These are phyloP conservation scores for Aspergillus sp. DNA, from an alignment of 2,329 filamentous ascomycete genomes.

Conservation along the genomic window DNA sequence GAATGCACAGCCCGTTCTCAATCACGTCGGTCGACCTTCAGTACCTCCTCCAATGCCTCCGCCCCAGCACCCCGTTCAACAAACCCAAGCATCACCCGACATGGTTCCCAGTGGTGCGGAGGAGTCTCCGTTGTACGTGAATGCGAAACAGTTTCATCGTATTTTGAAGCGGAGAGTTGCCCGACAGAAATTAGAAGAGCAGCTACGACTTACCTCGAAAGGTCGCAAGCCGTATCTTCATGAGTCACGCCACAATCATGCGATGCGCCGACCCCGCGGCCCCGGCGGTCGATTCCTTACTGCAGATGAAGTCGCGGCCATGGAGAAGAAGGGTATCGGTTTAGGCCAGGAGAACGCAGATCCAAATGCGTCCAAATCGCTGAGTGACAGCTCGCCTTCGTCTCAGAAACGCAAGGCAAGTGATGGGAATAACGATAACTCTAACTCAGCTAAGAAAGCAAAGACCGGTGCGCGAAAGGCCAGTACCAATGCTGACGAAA, in stretches of 20 bases:
- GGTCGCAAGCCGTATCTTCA: constrained; percentile 96
- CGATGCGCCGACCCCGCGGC: constrained; percentile 91
- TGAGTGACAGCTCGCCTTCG: constrained; percentile 34
- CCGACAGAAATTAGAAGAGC: constrained; percentile 89
- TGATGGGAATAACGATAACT: constrained; percentile 45
- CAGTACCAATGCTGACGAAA: constrained; percentile 52
- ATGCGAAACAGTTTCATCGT: constrained; percentile 97
- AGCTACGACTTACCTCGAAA: constrained; percentile 86
- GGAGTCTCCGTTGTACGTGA: constrained; percentile 94
- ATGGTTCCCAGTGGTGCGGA: constrained; percentile 71
- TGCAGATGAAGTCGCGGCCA: constrained; percentile 88
- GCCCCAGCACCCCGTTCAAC: constrained; percentile 60
- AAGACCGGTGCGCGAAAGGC: constrained; percentile 44
- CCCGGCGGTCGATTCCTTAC: constrained; percentile 95
- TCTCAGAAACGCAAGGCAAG: constrained; percentile 54
- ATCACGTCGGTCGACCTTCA: constrained; percentile 59
- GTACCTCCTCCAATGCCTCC: constrained; percentile 52
- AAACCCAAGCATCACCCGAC: constrained; percentile 76
- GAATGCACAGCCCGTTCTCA: constrained; percentile 74
- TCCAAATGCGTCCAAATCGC: constrained; percentile 26
- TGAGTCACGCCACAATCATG: constrained; percentile 96
- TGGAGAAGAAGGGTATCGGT: constrained; percentile 62
- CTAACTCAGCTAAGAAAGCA: constrained; percentile 49
- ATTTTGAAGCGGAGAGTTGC: constrained; percentile 94
- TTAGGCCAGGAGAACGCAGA: constrained; percentile 37